phyloP scores from a whole-genome alignment of 2,329 filamentous ascomycete species.

The Botrytis aclada region DNA sequence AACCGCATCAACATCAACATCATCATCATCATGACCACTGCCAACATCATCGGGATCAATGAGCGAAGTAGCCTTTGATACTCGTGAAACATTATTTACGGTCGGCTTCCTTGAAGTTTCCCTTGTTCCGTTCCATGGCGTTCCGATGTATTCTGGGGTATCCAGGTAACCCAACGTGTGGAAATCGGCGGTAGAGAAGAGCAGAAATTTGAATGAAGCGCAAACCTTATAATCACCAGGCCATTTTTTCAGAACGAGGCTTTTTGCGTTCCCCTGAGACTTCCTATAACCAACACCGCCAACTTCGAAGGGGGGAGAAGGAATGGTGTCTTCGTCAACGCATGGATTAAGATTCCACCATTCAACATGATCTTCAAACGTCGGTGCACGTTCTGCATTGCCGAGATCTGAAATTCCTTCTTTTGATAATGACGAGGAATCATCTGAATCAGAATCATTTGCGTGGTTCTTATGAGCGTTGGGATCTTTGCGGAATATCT shows the following conservation, averaged over 20 bases:
- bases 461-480: neutral
- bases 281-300: constrained; percentile 20
- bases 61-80: neutral
- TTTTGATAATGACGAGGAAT: neutral
- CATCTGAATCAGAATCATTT: neutral
- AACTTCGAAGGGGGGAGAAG: constrained; percentile 28
- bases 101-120: neutral
- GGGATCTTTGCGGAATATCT: constrained; percentile 18
- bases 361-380: constrained; percentile 21
- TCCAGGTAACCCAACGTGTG: constrained; percentile 20
- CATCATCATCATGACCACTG: neutral
- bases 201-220: constrained; percentile 24
- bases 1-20: neutral
- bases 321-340: constrained; percentile 9
- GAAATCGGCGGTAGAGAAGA: constrained; percentile 24
- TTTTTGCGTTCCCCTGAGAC: constrained; percentile 14
- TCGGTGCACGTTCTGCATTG: constrained; percentile 21
- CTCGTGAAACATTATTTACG: neutral
- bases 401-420: neutral
- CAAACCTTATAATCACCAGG: constrained; percentile 24
- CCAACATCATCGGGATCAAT: neutral
- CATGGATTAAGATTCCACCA: constrained; percentile 27
- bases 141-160: neutral
- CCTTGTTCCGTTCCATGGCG: neutral
- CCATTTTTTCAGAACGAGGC: constrained; percentile 22